These are phyloP conservation scores for Aspergillus cavernicola DNA, from an alignment of 495 filamentous ascomycete species.

Conservation along the genomic window DNA sequence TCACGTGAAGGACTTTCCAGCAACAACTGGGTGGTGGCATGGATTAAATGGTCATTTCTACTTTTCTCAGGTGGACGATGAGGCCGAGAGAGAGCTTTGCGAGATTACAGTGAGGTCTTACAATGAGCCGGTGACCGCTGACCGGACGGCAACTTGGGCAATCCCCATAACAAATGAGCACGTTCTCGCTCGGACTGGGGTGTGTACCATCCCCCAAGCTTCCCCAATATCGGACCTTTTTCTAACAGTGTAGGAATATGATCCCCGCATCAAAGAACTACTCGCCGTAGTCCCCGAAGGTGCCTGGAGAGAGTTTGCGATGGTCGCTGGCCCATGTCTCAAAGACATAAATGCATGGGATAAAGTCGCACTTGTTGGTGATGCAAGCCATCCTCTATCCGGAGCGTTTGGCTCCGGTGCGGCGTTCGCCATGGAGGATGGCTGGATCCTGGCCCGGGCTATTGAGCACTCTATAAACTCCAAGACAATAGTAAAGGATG, in stretches of 20 bases:
- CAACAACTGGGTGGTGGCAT: slow-evolving; percentile 45
- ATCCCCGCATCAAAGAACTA: not conserved
- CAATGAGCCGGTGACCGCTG: slow-evolving; percentile 18
- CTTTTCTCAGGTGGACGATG: slow-evolving; percentile 40
- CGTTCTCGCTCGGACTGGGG: no score
- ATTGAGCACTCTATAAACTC: slow-evolving; percentile 25
- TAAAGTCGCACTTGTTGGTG: slow-evolving; percentile 46
- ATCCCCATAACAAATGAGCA: slow-evolving; percentile 39
- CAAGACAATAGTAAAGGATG: slow-evolving; percentile 23
- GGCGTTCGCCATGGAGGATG: slow-evolving; percentile 50
- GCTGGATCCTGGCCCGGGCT: slow-evolving; percentile 43
- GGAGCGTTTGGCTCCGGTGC: slow-evolving; percentile 49
- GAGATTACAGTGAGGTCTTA: slow-evolving; percentile 26
- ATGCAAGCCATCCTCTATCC: slow-evolving; percentile 46
- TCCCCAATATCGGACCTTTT: no score
- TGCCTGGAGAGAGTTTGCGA: not conserved
- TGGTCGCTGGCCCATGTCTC: slow-evolving; percentile 19
- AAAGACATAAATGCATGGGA: slow-evolving; percentile 37
- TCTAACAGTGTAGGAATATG: not conserved
- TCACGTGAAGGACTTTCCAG: slow-evolving; percentile 34
- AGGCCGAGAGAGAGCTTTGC: slow-evolving; percentile 14
- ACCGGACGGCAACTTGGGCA: slow-evolving; percentile 43
- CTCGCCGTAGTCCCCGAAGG: not conserved
- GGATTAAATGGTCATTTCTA: slow-evolving; percentile 41
- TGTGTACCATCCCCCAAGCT: no score